A percentile compares a stretch with the other conserved stretches of the same genome.
Conservation (phyloP, 176 grass and related monocot genomes). For the Triticum turgidum region DNA sequence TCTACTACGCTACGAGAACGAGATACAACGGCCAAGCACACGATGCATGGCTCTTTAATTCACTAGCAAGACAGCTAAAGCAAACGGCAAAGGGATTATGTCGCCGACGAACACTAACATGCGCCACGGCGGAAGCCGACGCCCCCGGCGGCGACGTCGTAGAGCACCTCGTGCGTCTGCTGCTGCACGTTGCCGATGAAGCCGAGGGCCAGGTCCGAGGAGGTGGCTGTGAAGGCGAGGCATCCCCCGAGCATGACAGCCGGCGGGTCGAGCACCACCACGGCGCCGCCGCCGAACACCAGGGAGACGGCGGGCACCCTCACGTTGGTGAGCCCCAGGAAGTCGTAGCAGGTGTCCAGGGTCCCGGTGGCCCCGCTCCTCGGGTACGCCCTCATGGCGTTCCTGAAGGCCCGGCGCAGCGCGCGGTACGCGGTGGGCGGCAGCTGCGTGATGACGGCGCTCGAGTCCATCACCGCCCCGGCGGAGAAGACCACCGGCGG, state of each 20-base stretch:
- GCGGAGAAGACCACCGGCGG: constrained; percentile 27
- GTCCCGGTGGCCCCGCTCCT: not conserved
- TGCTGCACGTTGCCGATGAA: constrained; percentile 67
- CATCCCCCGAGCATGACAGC: constrained; percentile 44
- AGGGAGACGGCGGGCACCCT: constrained; percentile 35
- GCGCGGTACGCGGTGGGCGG: constrained; percentile 49
- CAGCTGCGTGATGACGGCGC: constrained; percentile 49
- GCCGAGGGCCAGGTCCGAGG: not conserved
- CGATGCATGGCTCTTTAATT: no score
- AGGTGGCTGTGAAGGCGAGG: constrained; percentile 51
- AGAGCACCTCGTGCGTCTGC: constrained; percentile 56
- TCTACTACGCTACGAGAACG: no score
- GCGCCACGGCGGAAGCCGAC: constrained; percentile 1
- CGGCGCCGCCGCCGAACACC: constrained; percentile 9
- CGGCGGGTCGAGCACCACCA: constrained; percentile 19
- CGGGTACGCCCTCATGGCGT: constrained; percentile 30
- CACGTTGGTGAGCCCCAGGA: constrained; percentile 21
- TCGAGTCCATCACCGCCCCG: constrained; percentile 56
- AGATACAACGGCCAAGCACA: no score
- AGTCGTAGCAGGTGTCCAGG: constrained; percentile 56
- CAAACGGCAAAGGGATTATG: no score
- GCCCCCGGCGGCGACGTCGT: not conserved
- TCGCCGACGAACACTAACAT: not conserved
- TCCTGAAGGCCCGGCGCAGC: constrained; percentile 44
- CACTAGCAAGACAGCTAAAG: no score